Base-by-base conservation (phyloP, 345 rosid genomes). In the Lenwebbia sp. region DNA sequence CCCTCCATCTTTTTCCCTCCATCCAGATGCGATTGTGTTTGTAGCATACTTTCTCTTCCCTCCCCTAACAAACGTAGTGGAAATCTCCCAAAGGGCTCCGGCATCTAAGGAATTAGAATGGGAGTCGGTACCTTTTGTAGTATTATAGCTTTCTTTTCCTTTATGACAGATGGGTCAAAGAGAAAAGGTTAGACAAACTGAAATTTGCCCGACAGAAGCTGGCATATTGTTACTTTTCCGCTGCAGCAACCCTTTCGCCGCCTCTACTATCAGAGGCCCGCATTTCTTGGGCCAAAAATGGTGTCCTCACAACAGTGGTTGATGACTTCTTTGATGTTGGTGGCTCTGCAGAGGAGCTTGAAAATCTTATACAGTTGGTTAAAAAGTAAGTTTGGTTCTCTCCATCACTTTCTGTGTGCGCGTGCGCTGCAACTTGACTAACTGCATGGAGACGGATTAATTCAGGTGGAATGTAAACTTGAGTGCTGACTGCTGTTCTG, bases 261-360 rank as follows among this genome's bases (percentile, higher is more conserved):
- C 96, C 96, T 26, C 94, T 92, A 88, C 83, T 97, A 86, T 92
- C 96, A 28, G 94, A 94, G 89, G 98, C 99, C 19, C 97, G 98
- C 56, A 91, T 94, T 70, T 90, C 97, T n/a, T 97, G 99, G 99
- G 98, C 98, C 82, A 97, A 97, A 92, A 94, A 93, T 82, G 94
- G 93, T 30, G 96, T 96, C 52, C 96, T 97, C 84, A 92, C 97
- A 41, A 97, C 99, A 13, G 94, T 96, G 74, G 91, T 96, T 21
- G 99, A 96, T 62, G 99, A 96, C 88, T 97, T 97, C 85, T 97
- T 91, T 85, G 99, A 97, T 85, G 90, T 95, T 88, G 98, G 97
- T 85, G 98, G 96, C 54, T 95, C 98, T 37, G 90, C 86, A 83
- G 97, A 93, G 88, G 99, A 96, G 87, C 86, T 93, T 50, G 84